Base-by-base conservation (phyloP, 2,329 filamentous ascomycete genomes). In the Fusarium irregulare region DNA sequence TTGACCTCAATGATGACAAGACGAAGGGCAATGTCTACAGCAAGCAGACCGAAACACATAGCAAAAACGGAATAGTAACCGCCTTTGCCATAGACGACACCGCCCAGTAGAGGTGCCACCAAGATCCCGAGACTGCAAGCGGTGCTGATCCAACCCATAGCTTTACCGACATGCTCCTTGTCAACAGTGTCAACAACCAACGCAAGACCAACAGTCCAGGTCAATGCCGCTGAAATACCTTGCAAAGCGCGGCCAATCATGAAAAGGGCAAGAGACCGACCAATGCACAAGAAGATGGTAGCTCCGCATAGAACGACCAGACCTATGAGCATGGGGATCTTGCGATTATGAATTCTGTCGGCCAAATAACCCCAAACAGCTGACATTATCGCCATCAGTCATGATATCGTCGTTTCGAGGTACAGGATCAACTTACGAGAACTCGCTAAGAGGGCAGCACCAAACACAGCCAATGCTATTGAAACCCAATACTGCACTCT, bases 401-500 rank as follows among this genome's bases (percentile, higher is more conserved):
- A 54, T 48, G 13, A 28, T 16, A 21, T 32, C 28, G 27, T 42
- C 2, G 44, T n/a, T 27, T 42, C 18, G 46, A n/a, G 28, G 16
- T 41, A 21, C 18, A 48, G 18, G 3, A 21, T 32, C 25, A 71
- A 76, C 63, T 27, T 72, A 80, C 78, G 78, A 25, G 78, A 78
- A 12, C 76, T 70, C 18, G 66, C 60, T 20, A 80, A 59, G 11
- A 79, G 70, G 20, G 78, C 73, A 27, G 73, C 76, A 21, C 76
- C 78, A 61, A 75, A 80, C 14, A 78, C 75, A 8, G 78, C 77
- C 51, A 80, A 70, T 27, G 78, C 78, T 57, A 80, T 73, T 11
- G 78, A 79, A n/a, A 78, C 73, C 78, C 78, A 80, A 45, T 78
- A 76, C 59, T 80, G 78, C 44, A 79, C 76, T 73, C 70, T 67